These are phyloP conservation scores for Staphylotrichum tortipilum DNA, from an alignment of 495 filamentous ascomycete species.

Conservation along the genomic window DNA sequence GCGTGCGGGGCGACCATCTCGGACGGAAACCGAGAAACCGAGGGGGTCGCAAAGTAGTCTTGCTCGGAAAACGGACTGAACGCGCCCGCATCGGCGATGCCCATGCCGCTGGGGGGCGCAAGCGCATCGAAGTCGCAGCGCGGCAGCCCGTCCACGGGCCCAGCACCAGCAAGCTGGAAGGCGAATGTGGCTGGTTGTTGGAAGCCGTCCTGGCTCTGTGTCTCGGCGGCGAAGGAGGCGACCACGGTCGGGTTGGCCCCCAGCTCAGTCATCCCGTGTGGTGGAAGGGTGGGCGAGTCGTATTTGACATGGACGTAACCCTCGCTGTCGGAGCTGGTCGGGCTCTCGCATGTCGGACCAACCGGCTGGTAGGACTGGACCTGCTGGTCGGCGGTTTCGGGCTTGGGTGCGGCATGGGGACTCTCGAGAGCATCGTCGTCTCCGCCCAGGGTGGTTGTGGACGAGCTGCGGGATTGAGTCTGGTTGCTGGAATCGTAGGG, in stretches of 20 bases:
- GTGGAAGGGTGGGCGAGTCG: not conserved
- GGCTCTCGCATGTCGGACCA: conserved; percentile 2
- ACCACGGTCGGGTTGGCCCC: not conserved
- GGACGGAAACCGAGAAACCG: conserved; percentile 16
- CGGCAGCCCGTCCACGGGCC: not conserved
- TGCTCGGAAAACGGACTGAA: conserved; percentile 15
- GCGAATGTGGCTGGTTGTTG: conserved; percentile 10
- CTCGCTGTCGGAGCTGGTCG: conserved; percentile 14
- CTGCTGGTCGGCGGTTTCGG: not conserved
- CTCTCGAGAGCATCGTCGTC: conserved; percentile 7
- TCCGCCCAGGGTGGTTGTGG: conserved; percentile 29
- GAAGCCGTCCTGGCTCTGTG: not conserved
- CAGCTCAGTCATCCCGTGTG: not conserved
- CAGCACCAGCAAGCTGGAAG: conserved; percentile 4
- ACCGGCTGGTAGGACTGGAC: not conserved
- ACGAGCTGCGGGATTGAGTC: conserved; percentile 26
- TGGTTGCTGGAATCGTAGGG: conserved; percentile 24
- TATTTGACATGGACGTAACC: conserved; percentile 13
- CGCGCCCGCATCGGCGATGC: conserved; percentile 1
- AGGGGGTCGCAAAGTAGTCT: conserved; percentile 17
- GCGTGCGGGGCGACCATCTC: conserved; percentile 14
- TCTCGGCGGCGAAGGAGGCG: conserved; percentile 2
- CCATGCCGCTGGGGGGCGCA: conserved; percentile 5
- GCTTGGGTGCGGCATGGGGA: conserved; percentile 7
- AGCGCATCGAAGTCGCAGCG: conserved; percentile 2